Percentiles rank a stretch among this genome's conserved stretches.
phyloP scores from a whole-genome alignment of 73 alveolate species.

The Uronychia binucleata region DNA sequence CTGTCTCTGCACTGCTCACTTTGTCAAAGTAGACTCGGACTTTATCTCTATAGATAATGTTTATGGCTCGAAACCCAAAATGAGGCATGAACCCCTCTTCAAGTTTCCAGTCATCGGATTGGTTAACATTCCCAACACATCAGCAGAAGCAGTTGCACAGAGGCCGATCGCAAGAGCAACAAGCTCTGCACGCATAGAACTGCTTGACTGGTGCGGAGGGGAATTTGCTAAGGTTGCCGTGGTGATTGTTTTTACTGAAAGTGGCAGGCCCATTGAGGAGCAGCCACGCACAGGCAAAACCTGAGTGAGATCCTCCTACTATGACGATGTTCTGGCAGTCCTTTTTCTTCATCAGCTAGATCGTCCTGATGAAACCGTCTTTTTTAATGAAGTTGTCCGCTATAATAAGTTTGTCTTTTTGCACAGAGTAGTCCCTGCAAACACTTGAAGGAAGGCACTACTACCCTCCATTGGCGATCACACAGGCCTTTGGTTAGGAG shows the following conservation, averaged over 20 bases:
- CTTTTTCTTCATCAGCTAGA: conserved; percentile 6
- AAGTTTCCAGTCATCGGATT: conserved; percentile 28
- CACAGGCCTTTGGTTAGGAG: conserved; percentile 34
- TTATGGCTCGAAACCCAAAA: conserved; percentile 4
- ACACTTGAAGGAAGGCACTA: conserved; percentile 16
- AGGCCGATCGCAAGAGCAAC: conserved; percentile 25
- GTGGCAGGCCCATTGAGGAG: conserved; percentile 57
- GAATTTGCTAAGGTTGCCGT: background rate
- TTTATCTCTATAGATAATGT: conserved; percentile 49
- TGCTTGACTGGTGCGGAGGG: conserved; percentile 32
- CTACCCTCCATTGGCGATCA: conserved; percentile 49
- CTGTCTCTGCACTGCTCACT: conserved; percentile 37
- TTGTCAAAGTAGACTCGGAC: conserved; percentile 33
- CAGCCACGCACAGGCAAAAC: conserved; percentile 57
- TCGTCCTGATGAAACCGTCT: background rate
- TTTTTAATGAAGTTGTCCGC: conserved; percentile 26
- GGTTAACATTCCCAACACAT: conserved; percentile 25
- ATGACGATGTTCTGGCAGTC: conserved; percentile 36
- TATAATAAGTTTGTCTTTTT: conserved; percentile 6
- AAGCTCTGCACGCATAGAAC: background rate
- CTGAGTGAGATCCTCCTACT: conserved; percentile 62
- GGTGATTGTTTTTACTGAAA: conserved; percentile 17
- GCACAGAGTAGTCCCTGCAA: conserved; percentile 15
- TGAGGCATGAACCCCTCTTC: conserved; percentile 1
- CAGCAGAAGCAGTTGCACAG: conserved; percentile 34